Base-by-base conservation (phyloP, 495 filamentous ascomycete genomes). In the Neurospora intermedia region DNA sequence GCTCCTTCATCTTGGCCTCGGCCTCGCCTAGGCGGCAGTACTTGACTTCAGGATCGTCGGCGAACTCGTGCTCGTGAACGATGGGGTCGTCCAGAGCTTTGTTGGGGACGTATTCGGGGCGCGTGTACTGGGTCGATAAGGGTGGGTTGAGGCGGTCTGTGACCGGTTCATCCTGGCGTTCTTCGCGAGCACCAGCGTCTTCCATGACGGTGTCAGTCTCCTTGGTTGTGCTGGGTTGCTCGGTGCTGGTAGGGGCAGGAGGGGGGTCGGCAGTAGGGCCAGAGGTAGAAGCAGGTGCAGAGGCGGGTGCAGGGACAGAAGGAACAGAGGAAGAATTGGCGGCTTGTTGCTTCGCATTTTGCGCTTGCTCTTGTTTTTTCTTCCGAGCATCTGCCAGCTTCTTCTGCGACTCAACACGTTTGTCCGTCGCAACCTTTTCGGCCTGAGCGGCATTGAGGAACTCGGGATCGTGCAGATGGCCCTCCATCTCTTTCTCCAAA, bases 21-120 rank as follows among this genome's bases (percentile, higher is more conserved):
- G 84, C 84, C 7, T 88, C 85, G 0, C 84, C 84, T n/a, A 98
- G 87, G 48, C 91, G 79, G 81, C 93, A 97, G 75, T 90, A 88
- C 71, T 83, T 78, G 31, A 98, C 92, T 80, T 99, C 96, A 0
- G 91, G 91, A 75, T 95, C 92, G 75, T 97, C 88, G 5, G 88
- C 91, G 77, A 98, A 97, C 79, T 97, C 95, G 40, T 88, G 83
- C 39, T 89, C 89, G 74, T 84, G 87, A 45, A 94, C 89, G 62
- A 89, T 86, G n/a, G 86, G 81, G 70, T 86, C 83, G 80, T 86
- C 84, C 35, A 81, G 18, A 73, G 71, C 38, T 72, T 75, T 41
- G 76, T 75, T 16, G 2, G 13, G 13, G 7, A 66, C 7, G 27
- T 66, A 35, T 27, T 66, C 27, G 54, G 54, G 54, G 54, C 54